These are phyloP conservation scores for Tuber brumale DNA, from an alignment of 495 filamentous ascomycete species.

Conservation along the genomic window DNA sequence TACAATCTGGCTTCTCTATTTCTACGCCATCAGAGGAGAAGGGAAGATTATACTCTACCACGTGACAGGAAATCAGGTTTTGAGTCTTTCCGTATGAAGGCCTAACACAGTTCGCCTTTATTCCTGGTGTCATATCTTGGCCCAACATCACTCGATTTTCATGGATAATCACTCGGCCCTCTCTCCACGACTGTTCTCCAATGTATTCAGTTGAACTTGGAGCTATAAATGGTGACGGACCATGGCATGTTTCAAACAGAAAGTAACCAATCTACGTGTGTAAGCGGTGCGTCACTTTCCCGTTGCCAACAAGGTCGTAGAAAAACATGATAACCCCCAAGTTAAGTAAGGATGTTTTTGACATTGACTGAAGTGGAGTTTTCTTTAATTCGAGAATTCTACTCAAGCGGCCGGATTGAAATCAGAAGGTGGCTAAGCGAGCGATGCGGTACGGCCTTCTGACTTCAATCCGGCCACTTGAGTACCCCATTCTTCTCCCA, in stretches of 20 bases:
- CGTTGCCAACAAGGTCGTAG: not conserved
- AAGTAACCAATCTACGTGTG: not conserved
- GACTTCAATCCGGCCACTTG: no score
- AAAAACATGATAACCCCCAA: not conserved
- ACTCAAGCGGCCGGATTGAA: no score
- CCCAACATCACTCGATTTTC: not conserved
- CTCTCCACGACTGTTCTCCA: not conserved
- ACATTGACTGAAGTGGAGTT: not conserved
- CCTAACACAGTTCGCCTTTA: no score
- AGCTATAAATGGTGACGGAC: not conserved
- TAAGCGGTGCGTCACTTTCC: not conserved
- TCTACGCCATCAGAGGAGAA: no score
- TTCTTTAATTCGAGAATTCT: not conserved
- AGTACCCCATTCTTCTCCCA: not conserved
- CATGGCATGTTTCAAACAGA: not conserved
- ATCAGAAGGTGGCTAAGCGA: no score
- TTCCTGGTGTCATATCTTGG: no score
- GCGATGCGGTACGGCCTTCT: no score
- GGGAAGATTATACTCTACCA: no score
- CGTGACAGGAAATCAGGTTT: no score
- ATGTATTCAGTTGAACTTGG: not conserved
- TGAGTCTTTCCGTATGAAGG: no score
- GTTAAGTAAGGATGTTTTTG: not conserved
- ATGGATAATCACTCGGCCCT: not conserved
- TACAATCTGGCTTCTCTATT: no score